Evolutionary conservation across 2,329 filamentous ascomycete species (phyloP).

Genomic region (Aureobasidium sp.): DNA sequence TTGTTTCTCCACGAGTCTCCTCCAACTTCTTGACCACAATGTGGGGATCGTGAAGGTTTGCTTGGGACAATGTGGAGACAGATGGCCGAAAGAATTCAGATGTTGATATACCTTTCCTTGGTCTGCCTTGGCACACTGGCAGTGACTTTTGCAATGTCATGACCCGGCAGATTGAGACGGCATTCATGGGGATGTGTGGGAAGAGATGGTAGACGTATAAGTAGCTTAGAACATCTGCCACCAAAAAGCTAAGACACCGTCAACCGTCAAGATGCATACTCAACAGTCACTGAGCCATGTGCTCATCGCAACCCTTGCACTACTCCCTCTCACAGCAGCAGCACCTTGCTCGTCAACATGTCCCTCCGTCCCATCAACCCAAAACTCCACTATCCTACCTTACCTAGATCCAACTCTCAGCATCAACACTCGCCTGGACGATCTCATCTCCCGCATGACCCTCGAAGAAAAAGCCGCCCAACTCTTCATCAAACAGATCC

Average conservation of each 20-base stretch:
- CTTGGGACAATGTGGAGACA: not conserved
- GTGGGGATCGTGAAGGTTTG: not conserved
- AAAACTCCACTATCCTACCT: not conserved
- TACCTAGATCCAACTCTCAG: conserved; percentile 3
- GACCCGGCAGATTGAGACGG: not conserved
- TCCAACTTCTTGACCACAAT: not conserved
- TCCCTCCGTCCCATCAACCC: not conserved
- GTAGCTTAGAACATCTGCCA: not conserved
- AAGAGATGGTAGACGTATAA: not conserved
- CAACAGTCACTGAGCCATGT: not conserved
- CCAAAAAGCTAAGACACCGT: not conserved
- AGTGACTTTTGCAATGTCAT: not conserved
- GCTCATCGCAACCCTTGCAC: not conserved
- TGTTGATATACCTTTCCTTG: not conserved
- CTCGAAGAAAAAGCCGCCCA: conserved; percentile 67
- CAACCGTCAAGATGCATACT: not conserved
- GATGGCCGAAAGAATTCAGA: not conserved
- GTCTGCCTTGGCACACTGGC: not conserved
- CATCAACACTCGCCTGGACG: conserved; percentile 57
- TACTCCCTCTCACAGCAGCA: not conserved
- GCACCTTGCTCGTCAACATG: not conserved
- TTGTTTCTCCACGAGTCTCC: no score
- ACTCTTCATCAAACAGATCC: conserved; percentile 30
- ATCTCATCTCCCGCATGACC: conserved; percentile 66
- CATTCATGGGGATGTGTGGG: not conserved